These are phyloP conservation scores for Plasmodium gonderi DNA, from an alignment of 169 alveolate species.

Conservation along the genomic window DNA sequence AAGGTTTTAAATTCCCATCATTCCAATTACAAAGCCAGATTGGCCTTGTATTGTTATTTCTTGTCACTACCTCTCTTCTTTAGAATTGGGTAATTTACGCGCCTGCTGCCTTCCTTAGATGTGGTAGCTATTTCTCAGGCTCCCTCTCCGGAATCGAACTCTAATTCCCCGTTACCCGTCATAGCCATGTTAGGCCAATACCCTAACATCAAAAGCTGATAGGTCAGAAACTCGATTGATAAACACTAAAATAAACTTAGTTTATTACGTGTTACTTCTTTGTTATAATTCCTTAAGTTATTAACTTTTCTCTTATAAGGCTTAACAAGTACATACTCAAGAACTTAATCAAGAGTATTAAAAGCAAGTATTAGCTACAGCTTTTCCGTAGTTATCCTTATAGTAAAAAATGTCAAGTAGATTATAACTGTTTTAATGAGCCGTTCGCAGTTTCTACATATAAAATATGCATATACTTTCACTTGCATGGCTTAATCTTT, in stretches of 20 bases:
- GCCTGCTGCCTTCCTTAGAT: constrained; percentile 97
- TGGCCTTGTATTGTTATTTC: constrained; percentile 91
- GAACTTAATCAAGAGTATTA: not conserved
- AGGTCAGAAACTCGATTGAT: constrained; percentile 75
- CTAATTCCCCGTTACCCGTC: constrained; percentile 96
- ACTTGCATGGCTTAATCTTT: constrained; percentile 94
- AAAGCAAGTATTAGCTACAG: constrained; percentile 75
- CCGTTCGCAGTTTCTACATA: constrained; percentile 86
- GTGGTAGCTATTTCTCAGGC: constrained; percentile 94
- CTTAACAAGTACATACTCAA: constrained; percentile 28
- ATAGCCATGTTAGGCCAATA: constrained; percentile 94
- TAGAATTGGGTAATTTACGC: constrained; percentile 96
- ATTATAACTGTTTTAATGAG: constrained; percentile 83
- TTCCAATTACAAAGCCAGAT: constrained; percentile 89
- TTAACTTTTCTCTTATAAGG: constrained; percentile 28
- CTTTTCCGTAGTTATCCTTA: constrained; percentile 75
- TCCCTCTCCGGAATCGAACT: constrained; percentile 97
- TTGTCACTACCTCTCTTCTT: constrained; percentile 96
- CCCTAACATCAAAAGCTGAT: constrained; percentile 90
- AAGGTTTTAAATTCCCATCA: constrained; percentile 89
- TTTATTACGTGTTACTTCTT: constrained; percentile 74
- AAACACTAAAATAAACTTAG: constrained; percentile 38
- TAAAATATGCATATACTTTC: not conserved
- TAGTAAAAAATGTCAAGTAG: constrained; percentile 62
- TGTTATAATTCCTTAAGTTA: constrained; percentile 60